Percentiles rank a stretch among this genome's conserved stretches.
Evolutionary conservation across 352 stramenopile genomes (phyloP).

Genomic region (Globisporangium cederbergense): DNA sequence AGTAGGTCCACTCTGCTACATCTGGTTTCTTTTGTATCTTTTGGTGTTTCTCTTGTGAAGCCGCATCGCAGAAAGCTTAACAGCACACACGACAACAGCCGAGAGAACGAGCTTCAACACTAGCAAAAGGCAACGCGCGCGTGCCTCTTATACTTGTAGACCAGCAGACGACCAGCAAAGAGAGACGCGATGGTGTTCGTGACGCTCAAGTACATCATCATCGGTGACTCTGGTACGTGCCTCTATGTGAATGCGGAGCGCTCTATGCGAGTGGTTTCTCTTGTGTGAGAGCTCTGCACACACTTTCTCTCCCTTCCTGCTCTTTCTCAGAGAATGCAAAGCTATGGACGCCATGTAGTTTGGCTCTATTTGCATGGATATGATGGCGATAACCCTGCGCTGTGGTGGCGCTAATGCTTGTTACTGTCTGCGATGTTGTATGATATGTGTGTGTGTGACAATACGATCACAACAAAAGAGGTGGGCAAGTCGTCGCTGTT

Average conservation of each 20-base stretch:
- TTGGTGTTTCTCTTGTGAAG: slow-evolving; percentile 4
- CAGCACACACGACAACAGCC: background rate
- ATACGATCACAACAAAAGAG: slow-evolving; percentile 23
- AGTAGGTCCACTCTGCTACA: slow-evolving; percentile 4
- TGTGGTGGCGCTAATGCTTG: background rate
- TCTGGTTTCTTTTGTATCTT: slow-evolving; percentile 19
- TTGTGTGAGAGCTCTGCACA: background rate
- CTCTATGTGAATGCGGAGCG: background rate
- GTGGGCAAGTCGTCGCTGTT: slow-evolving; percentile 90
- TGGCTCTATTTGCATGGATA: background rate
- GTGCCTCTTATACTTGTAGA: background rate
- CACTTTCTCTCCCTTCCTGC: slow-evolving; percentile 1
- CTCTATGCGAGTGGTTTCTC: background rate
- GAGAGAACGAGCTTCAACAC: background rate
- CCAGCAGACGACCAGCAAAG: background rate
- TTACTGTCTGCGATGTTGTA: background rate
- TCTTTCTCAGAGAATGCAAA: background rate
- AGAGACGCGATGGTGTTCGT: slow-evolving; percentile 70
- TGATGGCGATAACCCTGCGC: background rate
- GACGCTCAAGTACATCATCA: slow-evolving; percentile 90
- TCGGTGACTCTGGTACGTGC: slow-evolving; percentile 64
- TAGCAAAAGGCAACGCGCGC: slow-evolving; percentile 5
- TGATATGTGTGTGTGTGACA: background rate
- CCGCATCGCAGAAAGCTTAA: background rate
- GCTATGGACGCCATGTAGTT: background rate